These are phyloP conservation scores for Aspergillus sp. DNA, from an alignment of 2,329 filamentous ascomycete genomes.

Conservation along the genomic window DNA sequence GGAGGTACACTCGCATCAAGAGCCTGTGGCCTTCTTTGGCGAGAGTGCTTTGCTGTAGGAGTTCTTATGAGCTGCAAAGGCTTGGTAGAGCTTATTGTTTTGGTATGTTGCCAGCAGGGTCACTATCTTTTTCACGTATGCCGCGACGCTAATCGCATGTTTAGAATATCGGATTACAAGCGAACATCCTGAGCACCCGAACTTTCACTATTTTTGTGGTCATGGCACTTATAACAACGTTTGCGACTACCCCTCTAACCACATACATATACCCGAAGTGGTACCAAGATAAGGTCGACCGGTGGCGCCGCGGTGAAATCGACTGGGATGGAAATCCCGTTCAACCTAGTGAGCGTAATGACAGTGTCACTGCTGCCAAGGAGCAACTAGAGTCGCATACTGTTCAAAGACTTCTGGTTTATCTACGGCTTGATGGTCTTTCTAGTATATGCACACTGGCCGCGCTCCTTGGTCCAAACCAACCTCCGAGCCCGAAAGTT, in stretches of 20 bases:
- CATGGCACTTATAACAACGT: conserved; percentile 87
- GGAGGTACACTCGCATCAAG: conserved; percentile 79
- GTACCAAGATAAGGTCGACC: conserved; percentile 71
- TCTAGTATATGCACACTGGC: conserved; percentile 79
- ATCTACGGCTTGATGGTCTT: conserved; percentile 81
- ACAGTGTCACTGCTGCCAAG: conserved; percentile 40
- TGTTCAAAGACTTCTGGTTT: conserved; percentile 70
- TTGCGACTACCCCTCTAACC: conserved; percentile 76
- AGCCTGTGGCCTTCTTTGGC: conserved; percentile 77
- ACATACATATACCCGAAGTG: conserved; percentile 71
- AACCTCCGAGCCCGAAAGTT: conserved; percentile 30
- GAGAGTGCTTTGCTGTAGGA: conserved; percentile 85
- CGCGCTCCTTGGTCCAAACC: conserved; percentile 67
- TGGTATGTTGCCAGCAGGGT: conserved; percentile 56
- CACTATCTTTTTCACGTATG: neutral
- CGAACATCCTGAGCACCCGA: conserved; percentile 72
- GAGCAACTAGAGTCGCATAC: conserved; percentile 53
- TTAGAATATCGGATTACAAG: conserved; percentile 77
- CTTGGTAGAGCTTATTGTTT: conserved; percentile 89
- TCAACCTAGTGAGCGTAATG: conserved; percentile 42
- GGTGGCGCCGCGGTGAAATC: conserved; percentile 81
- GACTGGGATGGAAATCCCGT: conserved; percentile 74
- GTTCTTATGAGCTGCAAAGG: conserved; percentile 96
- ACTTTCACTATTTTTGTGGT: conserved; percentile 95
- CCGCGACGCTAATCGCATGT: conserved; percentile 6